Evolutionary conservation across 164 flowering plant genomes (phyloP), one percentile per base, ranked within the genome.

Genomic region (Tetracentron sinense): DNA sequence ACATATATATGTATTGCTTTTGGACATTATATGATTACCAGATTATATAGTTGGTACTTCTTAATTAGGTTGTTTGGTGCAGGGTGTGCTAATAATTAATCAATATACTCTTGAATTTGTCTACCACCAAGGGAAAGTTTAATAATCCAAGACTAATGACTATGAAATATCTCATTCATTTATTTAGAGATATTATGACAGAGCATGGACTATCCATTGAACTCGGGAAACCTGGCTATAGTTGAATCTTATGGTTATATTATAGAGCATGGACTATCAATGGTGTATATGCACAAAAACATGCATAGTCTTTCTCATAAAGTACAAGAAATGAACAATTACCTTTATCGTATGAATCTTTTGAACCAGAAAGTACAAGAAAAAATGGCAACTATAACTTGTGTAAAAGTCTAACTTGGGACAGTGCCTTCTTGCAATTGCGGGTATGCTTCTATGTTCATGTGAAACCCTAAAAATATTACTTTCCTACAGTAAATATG

Each of bases 381-480:
- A 82, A 67, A 67, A 69, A 16, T 63, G 79, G 78, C 11, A 90
- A 84, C 73, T 84, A 77, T 60, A 89, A 94, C 70, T 72, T 94
- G 75, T 96, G 99, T n/a, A 86, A 91, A 70, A 94, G 99, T 80
- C 81, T 94, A 64, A 97, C 97, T 3, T 94, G 99, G 99, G 96
- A 94, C 66, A 86, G 75, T 64, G 99, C 97, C 2, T 94, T 94
- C 74, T 94, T 69, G 88, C 91, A 17, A 82, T 76, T 79, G 93
- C 77, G 66, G 92, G 97, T 84, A 66, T 65, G 74, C 58, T 46
- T 66, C 61, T 61, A 55, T 50, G 6, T 35, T n/a, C 19, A 31
- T 47, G 17, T 7, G 14, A 56, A 25, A 38, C 19, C 14, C 3
- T 35, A 22, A 22, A n/a, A 0, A 2, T 58, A 25, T 30, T 17